Evolutionary conservation across 768 basidiomycete genomes (phyloP).

Genomic region (Tylopilus rubrobrunneus): DNA sequence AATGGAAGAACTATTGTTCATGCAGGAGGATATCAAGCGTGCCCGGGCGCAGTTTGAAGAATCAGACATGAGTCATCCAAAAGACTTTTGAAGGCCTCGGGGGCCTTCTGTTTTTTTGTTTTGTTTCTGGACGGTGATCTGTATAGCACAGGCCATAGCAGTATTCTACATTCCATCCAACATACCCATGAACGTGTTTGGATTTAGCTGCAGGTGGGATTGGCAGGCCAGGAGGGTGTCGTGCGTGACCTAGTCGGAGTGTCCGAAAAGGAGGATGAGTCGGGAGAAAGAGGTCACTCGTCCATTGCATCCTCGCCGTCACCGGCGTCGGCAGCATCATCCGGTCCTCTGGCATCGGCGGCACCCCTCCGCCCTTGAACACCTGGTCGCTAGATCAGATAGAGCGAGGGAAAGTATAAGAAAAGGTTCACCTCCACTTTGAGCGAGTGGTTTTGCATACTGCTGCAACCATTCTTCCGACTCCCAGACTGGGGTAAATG

Average conservation of each 20-base stretch:
- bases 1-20: slow-evolving; percentile 88
- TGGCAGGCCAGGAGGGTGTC: not conserved
- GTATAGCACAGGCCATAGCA: slow-evolving; percentile 1
- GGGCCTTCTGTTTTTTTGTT: not conserved
- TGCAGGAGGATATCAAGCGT: slow-evolving; percentile 92
- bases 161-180: slow-evolving; percentile 3
- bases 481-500: slow-evolving; percentile 73
- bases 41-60: slow-evolving; percentile 77
- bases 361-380: slow-evolving; percentile 46
- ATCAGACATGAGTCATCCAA: slow-evolving; percentile 44
- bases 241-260: not conserved
- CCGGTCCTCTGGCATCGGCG: slow-evolving; percentile 24
- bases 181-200: not conserved
- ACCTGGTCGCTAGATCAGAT: slow-evolving; percentile 32
- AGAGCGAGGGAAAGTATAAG: slow-evolving; percentile 1
- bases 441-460: slow-evolving; percentile 72
- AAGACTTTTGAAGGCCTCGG: slow-evolving; percentile 36
- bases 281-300: slow-evolving; percentile 39
- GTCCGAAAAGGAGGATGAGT: not conserved
- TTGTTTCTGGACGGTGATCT: not conserved
- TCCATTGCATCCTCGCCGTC: slow-evolving; percentile 58
- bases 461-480: slow-evolving; percentile 90
- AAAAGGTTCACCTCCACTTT: slow-evolving; percentile 59
- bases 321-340: slow-evolving; percentile 19
- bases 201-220: not conserved